Percentiles rank a stretch among this genome's conserved stretches.
These are phyloP conservation scores for Acanthamoeba healyi DNA, from an alignment of 208 protist genomes.

Conservation along the genomic window DNA sequence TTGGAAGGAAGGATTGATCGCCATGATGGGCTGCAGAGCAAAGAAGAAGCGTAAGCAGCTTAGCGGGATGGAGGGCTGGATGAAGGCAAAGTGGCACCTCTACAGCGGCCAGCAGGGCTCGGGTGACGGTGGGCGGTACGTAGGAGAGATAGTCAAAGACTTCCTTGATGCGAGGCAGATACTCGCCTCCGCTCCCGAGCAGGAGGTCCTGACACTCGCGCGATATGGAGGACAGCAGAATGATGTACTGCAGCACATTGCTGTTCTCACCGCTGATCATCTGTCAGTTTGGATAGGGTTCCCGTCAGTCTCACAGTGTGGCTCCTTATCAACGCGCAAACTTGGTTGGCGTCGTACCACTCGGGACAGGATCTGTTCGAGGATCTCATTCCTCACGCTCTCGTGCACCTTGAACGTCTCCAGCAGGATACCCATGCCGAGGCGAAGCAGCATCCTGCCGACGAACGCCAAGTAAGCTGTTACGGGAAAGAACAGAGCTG, in stretches of 20 bases:
- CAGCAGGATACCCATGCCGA: conserved; percentile 28
- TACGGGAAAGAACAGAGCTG: neutral
- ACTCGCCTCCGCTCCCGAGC: conserved; percentile 59
- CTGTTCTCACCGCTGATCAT: conserved; percentile 73
- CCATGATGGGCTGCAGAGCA: conserved; percentile 61
- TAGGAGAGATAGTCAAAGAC: conserved; percentile 74
- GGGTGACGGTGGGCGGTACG: conserved; percentile 47
- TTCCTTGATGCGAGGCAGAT: conserved; percentile 67
- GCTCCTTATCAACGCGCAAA: too few relatives aligned
- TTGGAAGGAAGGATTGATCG: conserved; percentile 62
- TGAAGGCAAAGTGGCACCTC: neutral
- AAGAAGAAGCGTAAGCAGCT: neutral
- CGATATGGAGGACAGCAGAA: conserved; percentile 35
- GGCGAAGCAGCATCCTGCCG: conserved; percentile 17
- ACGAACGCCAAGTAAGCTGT: neutral
- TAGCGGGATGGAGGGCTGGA: neutral
- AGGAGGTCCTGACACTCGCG: conserved; percentile 55
- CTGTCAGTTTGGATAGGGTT: too few relatives aligned
- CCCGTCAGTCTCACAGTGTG: neutral
- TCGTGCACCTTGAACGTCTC: conserved; percentile 70
- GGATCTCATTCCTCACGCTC: conserved; percentile 60
- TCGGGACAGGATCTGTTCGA: conserved; percentile 73
- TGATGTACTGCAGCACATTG: conserved; percentile 66
- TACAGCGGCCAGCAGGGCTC: conserved; percentile 56
- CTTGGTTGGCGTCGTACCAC: conserved; percentile 9